These are phyloP conservation scores for Colletotrichum chrysophilum DNA, from an alignment of 2,329 filamentous ascomycete genomes.

Conservation along the genomic window DNA sequence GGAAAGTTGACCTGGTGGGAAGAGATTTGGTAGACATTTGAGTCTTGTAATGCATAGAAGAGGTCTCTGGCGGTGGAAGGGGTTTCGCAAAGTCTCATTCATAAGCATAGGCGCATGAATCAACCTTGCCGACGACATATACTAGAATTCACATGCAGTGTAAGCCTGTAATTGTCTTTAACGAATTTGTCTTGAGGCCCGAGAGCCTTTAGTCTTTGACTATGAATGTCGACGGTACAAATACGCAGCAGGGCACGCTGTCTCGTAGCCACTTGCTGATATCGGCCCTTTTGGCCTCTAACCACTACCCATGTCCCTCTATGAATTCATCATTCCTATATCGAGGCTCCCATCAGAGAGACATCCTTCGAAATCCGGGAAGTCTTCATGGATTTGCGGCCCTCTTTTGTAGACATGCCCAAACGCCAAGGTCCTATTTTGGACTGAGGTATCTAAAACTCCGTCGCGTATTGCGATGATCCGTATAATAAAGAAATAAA, in stretches of 20 bases:
- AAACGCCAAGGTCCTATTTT: neutral
- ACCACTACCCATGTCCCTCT: neutral
- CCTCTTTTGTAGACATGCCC: neutral
- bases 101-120: neutral
- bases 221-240: neutral
- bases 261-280: neutral
- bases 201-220: neutral
- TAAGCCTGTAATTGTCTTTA: neutral
- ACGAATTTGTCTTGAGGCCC: neutral
- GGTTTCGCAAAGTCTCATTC: neutral
- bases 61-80: neutral
- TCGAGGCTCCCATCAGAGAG: neutral
- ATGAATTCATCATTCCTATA: neutral
- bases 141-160: neutral
- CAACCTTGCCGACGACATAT: neutral
- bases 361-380: neutral
- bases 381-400: neutral
- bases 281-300: neutral
- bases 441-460: neutral
- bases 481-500: neutral
- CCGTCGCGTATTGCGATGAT: neutral
- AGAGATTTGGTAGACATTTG: slow-evolving; percentile 58
- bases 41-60: neutral
- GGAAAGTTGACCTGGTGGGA: slow-evolving; percentile 55
- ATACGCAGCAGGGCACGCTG: neutral